Evolutionary conservation across 2,329 filamentous ascomycete species (phyloP).

Genomic region (Cladosporium sp.): DNA sequence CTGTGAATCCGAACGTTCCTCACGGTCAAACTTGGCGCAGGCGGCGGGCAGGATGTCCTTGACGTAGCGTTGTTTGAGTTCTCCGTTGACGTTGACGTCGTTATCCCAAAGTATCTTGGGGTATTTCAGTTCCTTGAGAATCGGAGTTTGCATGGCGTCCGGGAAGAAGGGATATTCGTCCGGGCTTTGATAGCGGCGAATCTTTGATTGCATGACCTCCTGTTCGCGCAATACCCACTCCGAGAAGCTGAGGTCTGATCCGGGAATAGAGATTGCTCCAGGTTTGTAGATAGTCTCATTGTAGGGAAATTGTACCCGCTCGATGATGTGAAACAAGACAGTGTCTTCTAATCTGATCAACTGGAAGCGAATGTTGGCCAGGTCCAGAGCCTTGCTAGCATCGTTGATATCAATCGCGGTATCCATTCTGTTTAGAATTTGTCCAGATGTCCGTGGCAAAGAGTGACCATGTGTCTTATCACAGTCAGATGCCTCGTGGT

Average conservation of each 20-base stretch:
- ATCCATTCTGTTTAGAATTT: conserved; percentile 66
- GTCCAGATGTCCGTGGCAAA: neutral
- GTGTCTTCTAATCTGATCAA: conserved; percentile 91
- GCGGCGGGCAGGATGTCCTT: conserved; percentile 76
- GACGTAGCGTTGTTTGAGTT: conserved; percentile 83
- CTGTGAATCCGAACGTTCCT: conserved; percentile 70
- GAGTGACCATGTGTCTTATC: too few species aligned
- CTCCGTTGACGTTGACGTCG: conserved; percentile 81
- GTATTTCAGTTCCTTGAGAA: conserved; percentile 85
- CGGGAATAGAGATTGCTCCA: conserved; percentile 74
- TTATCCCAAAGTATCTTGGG: conserved; percentile 84
- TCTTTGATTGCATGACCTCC: conserved; percentile 84
- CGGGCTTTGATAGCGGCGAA: conserved; percentile 91
- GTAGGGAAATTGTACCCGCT: conserved; percentile 94
- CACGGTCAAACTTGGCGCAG: conserved; percentile 71
- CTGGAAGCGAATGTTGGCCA: conserved; percentile 79
- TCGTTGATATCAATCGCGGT: conserved; percentile 84
- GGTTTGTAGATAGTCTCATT: conserved; percentile 83
- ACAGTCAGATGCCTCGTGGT: too few species aligned
- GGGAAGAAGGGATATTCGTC: conserved; percentile 99
- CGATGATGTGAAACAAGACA: conserved; percentile 94
- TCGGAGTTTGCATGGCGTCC: conserved; percentile 68
- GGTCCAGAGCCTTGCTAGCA: conserved; percentile 77
- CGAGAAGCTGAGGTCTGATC: conserved; percentile 71
- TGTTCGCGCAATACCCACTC: conserved; percentile 93